These are phyloP conservation scores for Reutealis trisperma DNA, from an alignment of 345 rosid genomes.

Conservation along the genomic window DNA sequence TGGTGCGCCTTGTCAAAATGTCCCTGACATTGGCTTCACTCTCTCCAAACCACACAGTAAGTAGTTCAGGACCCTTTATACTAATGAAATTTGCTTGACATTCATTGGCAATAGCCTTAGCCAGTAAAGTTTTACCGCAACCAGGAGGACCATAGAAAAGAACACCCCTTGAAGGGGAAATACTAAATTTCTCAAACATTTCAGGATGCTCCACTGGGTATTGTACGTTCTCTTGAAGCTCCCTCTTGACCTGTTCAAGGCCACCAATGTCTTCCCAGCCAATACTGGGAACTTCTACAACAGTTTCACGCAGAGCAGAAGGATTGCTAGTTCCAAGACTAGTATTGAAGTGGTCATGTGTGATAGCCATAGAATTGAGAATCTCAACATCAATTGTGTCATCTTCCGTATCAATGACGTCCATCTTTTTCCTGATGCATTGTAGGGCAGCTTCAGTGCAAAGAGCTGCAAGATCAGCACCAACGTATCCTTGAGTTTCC, in stretches of 20 bases:
- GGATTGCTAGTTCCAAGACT: background rate
- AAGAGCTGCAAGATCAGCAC: background rate
- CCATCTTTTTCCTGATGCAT: background rate
- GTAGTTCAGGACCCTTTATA: too few relatives aligned
- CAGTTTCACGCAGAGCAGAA: background rate
- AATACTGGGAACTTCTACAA: background rate
- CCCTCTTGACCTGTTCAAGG: background rate
- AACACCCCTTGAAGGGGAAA: too few relatives aligned
- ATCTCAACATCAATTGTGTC: background rate
- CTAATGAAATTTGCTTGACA: too few relatives aligned
- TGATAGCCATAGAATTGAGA: background rate
- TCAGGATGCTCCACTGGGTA: too few relatives aligned
- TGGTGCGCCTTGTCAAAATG: background rate
- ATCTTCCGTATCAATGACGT: background rate
- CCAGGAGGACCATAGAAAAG: too few relatives aligned
- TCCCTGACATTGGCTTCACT: slow-evolving; percentile 2
- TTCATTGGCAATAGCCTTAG: too few relatives aligned
- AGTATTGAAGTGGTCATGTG: background rate
- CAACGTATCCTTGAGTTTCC: too few relatives aligned
- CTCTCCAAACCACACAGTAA: too few relatives aligned
- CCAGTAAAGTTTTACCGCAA: too few relatives aligned
- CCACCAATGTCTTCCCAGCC: background rate
- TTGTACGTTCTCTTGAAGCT: background rate
- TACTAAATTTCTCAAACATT: background rate
- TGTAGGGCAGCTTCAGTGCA: background rate